phyloP scores from a whole-genome alignment of 1,139 yeast genomes.

The Schwanniomyces etchellsii region DNA sequence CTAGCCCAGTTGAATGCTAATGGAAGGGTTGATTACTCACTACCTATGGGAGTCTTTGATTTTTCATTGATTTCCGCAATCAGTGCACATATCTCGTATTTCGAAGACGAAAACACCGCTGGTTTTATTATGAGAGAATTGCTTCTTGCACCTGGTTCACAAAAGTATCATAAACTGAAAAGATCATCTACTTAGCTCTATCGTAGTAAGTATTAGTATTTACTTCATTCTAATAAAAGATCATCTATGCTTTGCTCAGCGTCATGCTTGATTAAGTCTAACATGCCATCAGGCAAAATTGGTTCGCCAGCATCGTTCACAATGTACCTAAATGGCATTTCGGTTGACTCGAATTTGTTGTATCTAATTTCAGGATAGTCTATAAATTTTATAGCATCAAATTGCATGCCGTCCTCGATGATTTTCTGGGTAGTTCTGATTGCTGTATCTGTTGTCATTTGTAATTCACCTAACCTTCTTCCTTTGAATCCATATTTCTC shows the following conservation, averaged over 20 bases:
- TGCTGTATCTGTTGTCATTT: constrained; percentile 98
- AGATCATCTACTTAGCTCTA: too few species aligned
- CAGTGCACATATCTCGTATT: constrained; percentile 83
- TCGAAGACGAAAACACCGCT: constrained; percentile 82
- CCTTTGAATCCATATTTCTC: constrained; percentile 76
- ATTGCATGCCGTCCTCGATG: constrained; percentile 47
- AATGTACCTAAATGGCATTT: constrained; percentile 95
- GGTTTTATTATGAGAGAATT: constrained; percentile 65
- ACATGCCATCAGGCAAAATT: constrained; percentile 88
- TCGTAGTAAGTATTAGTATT: constrained; percentile 5
- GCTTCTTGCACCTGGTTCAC: too few species aligned
- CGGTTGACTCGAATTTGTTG: constrained; percentile 84
- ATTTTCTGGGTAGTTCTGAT: constrained; percentile 84
- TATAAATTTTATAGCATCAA: constrained; percentile 73
- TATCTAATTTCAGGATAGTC: constrained; percentile 94
- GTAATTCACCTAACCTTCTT: constrained; percentile 77
- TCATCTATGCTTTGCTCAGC: constrained; percentile 74
- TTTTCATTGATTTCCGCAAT: constrained; percentile 73
- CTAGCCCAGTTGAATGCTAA: constrained; percentile 49
- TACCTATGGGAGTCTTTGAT: constrained; percentile 79
- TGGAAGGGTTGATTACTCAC: constrained; percentile 77
- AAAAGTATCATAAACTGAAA: too few species aligned
- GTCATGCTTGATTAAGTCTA: constrained; percentile 76
- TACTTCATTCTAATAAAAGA: constrained; percentile 23
- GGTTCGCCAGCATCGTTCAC: constrained; percentile 61